phyloP scores from a whole-genome alignment of 352 stramenopile genomes.

The Lagenidium sp. region DNA sequence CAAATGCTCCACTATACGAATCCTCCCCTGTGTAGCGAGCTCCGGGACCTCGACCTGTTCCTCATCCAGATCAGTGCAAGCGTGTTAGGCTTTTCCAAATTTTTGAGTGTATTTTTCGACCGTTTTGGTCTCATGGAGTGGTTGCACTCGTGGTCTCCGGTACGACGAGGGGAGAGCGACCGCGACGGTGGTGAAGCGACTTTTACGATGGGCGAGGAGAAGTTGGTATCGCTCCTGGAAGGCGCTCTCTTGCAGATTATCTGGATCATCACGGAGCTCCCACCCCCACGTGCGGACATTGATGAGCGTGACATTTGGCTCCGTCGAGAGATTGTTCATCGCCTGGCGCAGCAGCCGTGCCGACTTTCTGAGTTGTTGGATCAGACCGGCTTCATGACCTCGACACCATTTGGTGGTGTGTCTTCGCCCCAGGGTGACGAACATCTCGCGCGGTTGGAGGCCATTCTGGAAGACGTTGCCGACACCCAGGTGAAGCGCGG shows the following conservation, averaged over 20 bases:
- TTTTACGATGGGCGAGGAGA: slow-evolving; percentile 39
- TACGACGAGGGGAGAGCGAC: not conserved
- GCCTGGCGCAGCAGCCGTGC: slow-evolving; percentile 62
- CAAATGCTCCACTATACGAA: slow-evolving; percentile 78
- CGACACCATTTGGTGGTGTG: slow-evolving; percentile 57
- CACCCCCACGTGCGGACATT: slow-evolving; percentile 48
- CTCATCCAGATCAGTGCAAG: slow-evolving; percentile 56
- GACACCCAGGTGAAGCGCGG: slow-evolving; percentile 50
- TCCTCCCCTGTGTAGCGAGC: slow-evolving; percentile 54
- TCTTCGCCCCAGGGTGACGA: slow-evolving; percentile 53
- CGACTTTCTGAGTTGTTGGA: slow-evolving; percentile 68
- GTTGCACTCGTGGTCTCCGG: slow-evolving; percentile 37
- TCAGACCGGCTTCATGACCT: slow-evolving; percentile 69
- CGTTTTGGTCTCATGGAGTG: slow-evolving; percentile 71
- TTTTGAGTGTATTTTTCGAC: slow-evolving; percentile 76
- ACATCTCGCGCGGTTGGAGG: slow-evolving; percentile 46
- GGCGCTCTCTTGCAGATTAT: slow-evolving; percentile 76
- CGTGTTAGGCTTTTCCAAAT: slow-evolving; percentile 52
- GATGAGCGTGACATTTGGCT: slow-evolving; percentile 54
- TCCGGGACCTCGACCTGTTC: slow-evolving; percentile 70
- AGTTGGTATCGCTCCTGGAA: slow-evolving; percentile 60
- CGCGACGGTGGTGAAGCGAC: slow-evolving; percentile 5
- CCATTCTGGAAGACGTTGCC: slow-evolving; percentile 61
- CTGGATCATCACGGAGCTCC: slow-evolving; percentile 83
- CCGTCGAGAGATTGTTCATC: slow-evolving; percentile 83